Conservation (phyloP, 2,329 filamentous ascomycete genomes). For the Phaeosphaeriaceae sp. region DNA sequence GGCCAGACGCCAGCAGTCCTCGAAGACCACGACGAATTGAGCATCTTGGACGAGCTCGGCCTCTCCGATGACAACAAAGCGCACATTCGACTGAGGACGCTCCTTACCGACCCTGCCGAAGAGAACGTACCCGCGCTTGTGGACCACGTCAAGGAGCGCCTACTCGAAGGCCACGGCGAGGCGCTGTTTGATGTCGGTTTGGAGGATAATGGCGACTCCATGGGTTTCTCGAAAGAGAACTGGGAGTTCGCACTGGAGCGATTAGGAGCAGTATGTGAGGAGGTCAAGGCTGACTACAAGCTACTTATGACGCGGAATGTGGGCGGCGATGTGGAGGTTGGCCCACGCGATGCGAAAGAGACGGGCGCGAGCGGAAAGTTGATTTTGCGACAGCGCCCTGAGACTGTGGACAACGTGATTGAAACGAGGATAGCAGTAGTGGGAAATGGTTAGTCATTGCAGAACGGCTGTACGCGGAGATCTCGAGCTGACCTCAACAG, state of each 20-base stretch:
- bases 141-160: constrained; percentile 69
- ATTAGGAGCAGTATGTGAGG: constrained; percentile 69
- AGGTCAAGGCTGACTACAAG: constrained; percentile 75
- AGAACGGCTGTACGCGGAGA: no score
- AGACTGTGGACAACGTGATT: constrained; percentile 83
- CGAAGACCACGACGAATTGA: constrained; percentile 85
- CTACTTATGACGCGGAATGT: constrained; percentile 91
- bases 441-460: constrained; percentile 72
- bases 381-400: constrained; percentile 77
- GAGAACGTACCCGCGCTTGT: constrained; percentile 69
- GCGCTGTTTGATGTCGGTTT: constrained; percentile 90
- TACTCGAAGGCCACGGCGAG: constrained; percentile 83
- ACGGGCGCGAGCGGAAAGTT: constrained; percentile 84
- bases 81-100: constrained; percentile 72
- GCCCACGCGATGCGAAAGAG: constrained; percentile 69
- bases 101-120: constrained; percentile 68
- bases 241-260: constrained; percentile 76
- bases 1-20: constrained; percentile 42
- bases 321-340: constrained; percentile 75
- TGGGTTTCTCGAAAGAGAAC: constrained; percentile 75
- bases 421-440: constrained; percentile 97
- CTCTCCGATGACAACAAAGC: constrained; percentile 73
- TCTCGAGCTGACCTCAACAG: constrained; percentile 49
- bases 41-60: constrained; percentile 81
- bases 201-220: constrained; percentile 86